Evolutionary conservation across 805 yeast species (phyloP).

Genomic region (Grigorovia jiainica): DNA sequence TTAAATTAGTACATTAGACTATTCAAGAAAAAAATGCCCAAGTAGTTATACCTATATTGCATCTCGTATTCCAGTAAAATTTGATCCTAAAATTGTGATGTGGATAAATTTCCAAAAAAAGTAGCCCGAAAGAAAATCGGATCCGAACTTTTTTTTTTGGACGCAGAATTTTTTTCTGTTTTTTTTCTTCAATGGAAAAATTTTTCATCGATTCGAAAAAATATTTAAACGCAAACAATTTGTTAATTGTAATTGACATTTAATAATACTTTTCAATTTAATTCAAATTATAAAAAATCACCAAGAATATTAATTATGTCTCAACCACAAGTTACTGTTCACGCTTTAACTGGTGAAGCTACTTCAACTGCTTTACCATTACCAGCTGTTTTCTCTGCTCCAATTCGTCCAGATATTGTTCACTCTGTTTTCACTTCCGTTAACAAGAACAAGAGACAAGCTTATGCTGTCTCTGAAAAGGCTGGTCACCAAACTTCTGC

Average conservation of each 20-base stretch:
- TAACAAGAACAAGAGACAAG: slow-evolving; percentile 99
- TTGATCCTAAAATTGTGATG: no score
- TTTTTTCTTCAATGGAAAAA: not conserved
- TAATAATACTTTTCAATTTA: not conserved
- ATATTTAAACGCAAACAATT: not conserved
- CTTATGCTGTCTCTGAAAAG: slow-evolving; percentile 98
- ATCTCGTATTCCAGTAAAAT: no score
- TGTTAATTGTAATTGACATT: not conserved
- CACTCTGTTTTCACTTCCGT: slow-evolving; percentile 97
- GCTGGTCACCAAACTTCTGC: slow-evolving; percentile 99
- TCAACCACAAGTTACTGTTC: slow-evolving; percentile 97
- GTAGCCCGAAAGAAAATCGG: no score
- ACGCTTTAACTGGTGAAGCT: slow-evolving; percentile 80
- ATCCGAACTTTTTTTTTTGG: no score
- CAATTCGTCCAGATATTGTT: slow-evolving; percentile 98
- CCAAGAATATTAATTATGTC: slow-evolving; percentile 38
- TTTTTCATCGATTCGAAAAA: not conserved
- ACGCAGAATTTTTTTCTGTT: not conserved
- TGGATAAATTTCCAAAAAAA: not conserved
- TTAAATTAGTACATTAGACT: no score
- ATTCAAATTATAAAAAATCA: slow-evolving; percentile 1
- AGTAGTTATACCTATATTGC: no score
- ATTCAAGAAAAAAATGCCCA: no score
- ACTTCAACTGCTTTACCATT: slow-evolving; percentile 77
- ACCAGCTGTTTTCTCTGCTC: slow-evolving; percentile 99